Conservation (phyloP, 306 rosid species). For the Vicia faba region DNA sequence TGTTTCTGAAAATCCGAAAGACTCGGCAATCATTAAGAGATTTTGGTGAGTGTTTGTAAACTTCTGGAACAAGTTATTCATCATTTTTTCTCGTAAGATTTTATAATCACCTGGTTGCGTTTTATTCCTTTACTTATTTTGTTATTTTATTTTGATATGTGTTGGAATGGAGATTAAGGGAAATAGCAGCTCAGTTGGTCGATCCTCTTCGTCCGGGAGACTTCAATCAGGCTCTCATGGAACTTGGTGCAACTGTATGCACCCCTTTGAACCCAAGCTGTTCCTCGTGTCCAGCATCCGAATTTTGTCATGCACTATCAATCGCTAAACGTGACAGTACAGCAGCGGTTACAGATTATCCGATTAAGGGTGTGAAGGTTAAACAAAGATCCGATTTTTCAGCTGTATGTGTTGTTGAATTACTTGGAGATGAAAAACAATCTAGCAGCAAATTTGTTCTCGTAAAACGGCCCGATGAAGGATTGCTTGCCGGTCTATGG, state of each 20-base stretch:
- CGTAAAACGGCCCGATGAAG: slow-evolving; percentile 83
- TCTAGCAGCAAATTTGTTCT: slow-evolving; percentile 65
- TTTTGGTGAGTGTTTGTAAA: slow-evolving; percentile 70
- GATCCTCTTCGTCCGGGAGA: slow-evolving; percentile 85
- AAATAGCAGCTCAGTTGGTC: slow-evolving; percentile 80
- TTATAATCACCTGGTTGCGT: neutral
- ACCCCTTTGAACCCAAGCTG: slow-evolving; percentile 75
- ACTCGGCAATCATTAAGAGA: slow-evolving; percentile 58
- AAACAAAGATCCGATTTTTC: slow-evolving; percentile 73
- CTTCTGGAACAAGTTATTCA: slow-evolving; percentile 28
- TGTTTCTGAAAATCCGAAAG: slow-evolving; percentile 75
- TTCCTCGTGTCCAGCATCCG: slow-evolving; percentile 72
- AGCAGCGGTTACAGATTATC: slow-evolving; percentile 76
- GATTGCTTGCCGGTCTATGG: slow-evolving; percentile 97
- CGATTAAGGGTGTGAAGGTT: slow-evolving; percentile 57
- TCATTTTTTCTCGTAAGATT: neutral
- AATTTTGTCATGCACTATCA: slow-evolving; percentile 66
- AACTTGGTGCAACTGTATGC: slow-evolving; percentile 93
- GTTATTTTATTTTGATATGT: slow-evolving; percentile 25
- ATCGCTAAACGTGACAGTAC: slow-evolving; percentile 53
- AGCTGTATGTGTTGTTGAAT: slow-evolving; percentile 83
- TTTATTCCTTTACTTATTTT: slow-evolving; percentile 27
- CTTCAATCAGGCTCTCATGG: slow-evolving; percentile 96
- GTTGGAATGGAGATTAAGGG: slow-evolving; percentile 60
- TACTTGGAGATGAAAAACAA: slow-evolving; percentile 52